phyloP scores from a whole-genome alignment of 768 basidiomycete genomes.

The Dentipellis sp. region DNA sequence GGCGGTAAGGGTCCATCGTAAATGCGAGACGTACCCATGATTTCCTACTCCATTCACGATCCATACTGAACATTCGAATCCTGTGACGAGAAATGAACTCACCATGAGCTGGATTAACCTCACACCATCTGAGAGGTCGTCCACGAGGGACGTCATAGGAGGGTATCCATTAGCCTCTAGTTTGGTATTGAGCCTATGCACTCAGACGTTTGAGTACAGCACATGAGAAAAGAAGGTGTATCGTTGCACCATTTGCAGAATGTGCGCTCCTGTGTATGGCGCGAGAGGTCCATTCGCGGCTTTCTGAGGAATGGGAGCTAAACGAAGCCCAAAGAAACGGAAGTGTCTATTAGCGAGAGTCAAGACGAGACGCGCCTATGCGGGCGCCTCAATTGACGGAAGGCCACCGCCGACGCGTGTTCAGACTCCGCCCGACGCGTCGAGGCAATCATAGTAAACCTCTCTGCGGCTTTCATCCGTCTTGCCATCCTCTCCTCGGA shows the following conservation, averaged over 20 bases:
- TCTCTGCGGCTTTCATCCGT: not conserved
- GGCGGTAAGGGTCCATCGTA: not conserved
- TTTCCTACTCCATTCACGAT: slow-evolving; percentile 56
- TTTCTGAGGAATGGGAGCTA: no score
- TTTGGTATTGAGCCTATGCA: slow-evolving; percentile 85
- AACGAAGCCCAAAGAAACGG: no score
- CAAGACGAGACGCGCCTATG: no score
- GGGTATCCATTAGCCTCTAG: slow-evolving; percentile 79
- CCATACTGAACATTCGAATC: not conserved
- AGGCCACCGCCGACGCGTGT: not conserved
- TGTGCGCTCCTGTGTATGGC: slow-evolving; percentile 42
- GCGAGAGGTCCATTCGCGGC: slow-evolving; percentile 41
- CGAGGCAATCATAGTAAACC: not conserved
- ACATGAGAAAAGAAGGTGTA: slow-evolving; percentile 5
- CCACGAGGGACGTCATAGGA: slow-evolving; percentile 81
- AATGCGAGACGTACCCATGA: slow-evolving; percentile 62
- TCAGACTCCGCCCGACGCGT: not conserved
- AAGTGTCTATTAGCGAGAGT: no score
- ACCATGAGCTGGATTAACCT: slow-evolving; percentile 94
- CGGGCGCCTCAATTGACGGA: not conserved
- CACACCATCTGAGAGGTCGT: slow-evolving; percentile 92
- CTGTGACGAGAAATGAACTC: slow-evolving; percentile 5
- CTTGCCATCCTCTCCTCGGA: not conserved
- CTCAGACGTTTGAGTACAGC: not conserved
- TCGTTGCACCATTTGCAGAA: slow-evolving; percentile 79